Percentiles rank a stretch among this genome's conserved stretches.
These are phyloP conservation scores for Candida xiaguanensis DNA, from an alignment of 805 yeast species.

Conservation along the genomic window DNA sequence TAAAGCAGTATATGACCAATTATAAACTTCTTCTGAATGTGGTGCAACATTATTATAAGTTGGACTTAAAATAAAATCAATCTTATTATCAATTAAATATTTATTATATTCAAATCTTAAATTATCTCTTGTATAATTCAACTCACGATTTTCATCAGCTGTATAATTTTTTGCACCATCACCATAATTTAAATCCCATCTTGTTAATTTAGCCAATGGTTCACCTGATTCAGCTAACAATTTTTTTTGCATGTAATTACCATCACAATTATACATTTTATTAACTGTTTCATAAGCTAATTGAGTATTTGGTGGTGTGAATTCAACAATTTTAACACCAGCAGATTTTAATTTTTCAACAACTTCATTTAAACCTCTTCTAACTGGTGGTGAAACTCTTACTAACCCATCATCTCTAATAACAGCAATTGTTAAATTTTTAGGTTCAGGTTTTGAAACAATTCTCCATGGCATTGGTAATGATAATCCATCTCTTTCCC, in stretches of 20 bases:
- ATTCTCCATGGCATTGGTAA: slow-evolving; percentile 54
- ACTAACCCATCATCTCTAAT: slow-evolving; percentile 63
- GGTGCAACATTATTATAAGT: slow-evolving; percentile 70
- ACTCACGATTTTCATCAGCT: slow-evolving; percentile 51
- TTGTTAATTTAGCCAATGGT: slow-evolving; percentile 61
- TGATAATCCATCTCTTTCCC: slow-evolving; percentile 49
- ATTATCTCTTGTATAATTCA: slow-evolving; percentile 53
- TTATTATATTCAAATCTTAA: slow-evolving; percentile 56
- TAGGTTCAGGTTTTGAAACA: slow-evolving; percentile 36
- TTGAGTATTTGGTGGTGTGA: slow-evolving; percentile 55
- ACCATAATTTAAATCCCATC: slow-evolving; percentile 58
- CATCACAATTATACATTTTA: slow-evolving; percentile 61
- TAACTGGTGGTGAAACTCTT: slow-evolving; percentile 64
- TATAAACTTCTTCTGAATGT: slow-evolving; percentile 54
- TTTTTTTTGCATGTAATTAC: slow-evolving; percentile 54
- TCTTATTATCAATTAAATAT: slow-evolving; percentile 48
- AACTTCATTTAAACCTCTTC: slow-evolving; percentile 52
- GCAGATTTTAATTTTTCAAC: slow-evolving; percentile 54
- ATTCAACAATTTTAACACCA: slow-evolving; percentile 54
- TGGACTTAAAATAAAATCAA: slow-evolving; percentile 69
- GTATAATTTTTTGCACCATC: slow-evolving; percentile 48
- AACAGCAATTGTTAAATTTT: slow-evolving; percentile 54
- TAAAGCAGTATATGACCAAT: slow-evolving; percentile 79
- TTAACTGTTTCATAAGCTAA: slow-evolving; percentile 59
- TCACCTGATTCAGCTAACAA: slow-evolving; percentile 62